Evolutionary conservation across 345 rosid species (phyloP), one percentile per base, ranked within the genome.

Genomic region (Populus simonii): DNA sequence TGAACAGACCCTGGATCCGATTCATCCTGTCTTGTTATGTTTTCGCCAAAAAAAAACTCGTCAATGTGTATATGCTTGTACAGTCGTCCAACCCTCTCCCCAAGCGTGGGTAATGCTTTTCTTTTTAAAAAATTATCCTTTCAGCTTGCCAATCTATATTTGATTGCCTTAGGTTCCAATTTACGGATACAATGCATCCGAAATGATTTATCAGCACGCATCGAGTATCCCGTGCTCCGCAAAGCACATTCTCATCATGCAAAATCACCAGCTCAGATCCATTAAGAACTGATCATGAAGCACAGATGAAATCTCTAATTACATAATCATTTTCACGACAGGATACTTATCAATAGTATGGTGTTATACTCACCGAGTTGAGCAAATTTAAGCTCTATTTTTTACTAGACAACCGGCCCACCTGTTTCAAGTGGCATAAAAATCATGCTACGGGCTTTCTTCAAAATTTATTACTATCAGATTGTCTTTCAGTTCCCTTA

Each of bases 31-130:
- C 35, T 70, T 29, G 18, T 16, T 6, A 7, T 41, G 62, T 41
- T 65, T 68, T 59, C 49, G 69, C 35, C 73, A 38, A 47, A 41
- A n/a, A n/a, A 17, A 69, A 73, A 76, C 38, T 7, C 63, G n/a
- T n/a, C 27, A 17, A 29, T 38, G 51, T 78, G n/a, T 31, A 68
- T 27, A 62, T 45, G 72, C 29, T 45, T 69, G 79, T 80, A 76
- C 69, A 69, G 78, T 39, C 61, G 20, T n/a, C 29, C 16, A 59
- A 25, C n/a, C 3, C 63, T 10, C 63, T 23, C 7, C 0, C 25
- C 6, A 1, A n/a, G 23, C 63, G 7, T 1, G 23, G 65, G 5
- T 11, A 43, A 57, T 57, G 13, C 12, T n/a, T n/a, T 8, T 53
- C 61, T 53, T 51, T 51, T 51, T 7, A 1, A 17, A 6, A 7